These are phyloP conservation scores for Cryptococcus sp. DNA, from an alignment of 1,284 basidiomycete genomes.

Conservation along the genomic window DNA sequence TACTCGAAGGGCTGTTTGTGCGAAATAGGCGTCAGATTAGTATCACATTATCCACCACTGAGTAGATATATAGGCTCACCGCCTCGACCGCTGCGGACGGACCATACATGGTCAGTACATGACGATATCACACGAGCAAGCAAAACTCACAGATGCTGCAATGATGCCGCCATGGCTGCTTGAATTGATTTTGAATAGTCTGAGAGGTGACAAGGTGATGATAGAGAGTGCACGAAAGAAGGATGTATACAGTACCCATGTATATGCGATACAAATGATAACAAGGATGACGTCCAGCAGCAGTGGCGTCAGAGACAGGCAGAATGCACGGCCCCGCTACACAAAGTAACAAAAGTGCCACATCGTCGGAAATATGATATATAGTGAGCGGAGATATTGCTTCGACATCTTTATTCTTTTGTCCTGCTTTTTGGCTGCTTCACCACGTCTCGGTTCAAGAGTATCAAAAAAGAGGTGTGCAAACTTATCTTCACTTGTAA, in stretches of 20 bases:
- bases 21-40: conserved; percentile 1
- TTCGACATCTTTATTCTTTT: neutral
- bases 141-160: conserved; percentile 50
- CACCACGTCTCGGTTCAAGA: too few relatives aligned
- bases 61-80: conserved; percentile 29
- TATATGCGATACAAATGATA: neutral
- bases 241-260: too few relatives aligned
- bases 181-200: neutral
- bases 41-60: neutral
- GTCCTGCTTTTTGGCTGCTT: neutral
- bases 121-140: neutral
- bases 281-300: neutral
- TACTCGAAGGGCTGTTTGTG: conserved; percentile 66
- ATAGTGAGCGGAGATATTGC: neutral
- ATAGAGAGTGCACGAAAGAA: too few relatives aligned
- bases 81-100: conserved; percentile 44
- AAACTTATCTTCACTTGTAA: conserved; percentile 4
- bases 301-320: conserved; percentile 3
- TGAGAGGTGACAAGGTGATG: neutral
- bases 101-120: conserved; percentile 16
- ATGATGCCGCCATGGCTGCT: conserved; percentile 40
- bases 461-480: neutral
- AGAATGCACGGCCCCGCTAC: too few relatives aligned
- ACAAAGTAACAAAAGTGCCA: too few relatives aligned
- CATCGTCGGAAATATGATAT: too few relatives aligned